Evolutionary conservation across 2,329 filamentous ascomycete species (phyloP).

Genomic region (Aspergillus sp.): DNA sequence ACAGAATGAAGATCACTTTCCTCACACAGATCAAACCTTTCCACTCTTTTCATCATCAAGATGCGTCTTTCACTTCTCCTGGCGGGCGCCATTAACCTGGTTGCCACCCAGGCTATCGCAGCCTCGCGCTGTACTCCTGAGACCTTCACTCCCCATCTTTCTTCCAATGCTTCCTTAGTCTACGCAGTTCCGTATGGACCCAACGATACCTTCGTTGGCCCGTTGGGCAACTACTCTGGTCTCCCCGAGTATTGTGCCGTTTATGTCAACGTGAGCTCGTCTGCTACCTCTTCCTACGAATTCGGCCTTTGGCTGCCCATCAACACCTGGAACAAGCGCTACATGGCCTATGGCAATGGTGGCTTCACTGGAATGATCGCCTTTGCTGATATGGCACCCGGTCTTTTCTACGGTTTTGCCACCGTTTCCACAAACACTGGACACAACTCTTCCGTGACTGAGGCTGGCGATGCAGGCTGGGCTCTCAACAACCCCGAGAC

Average conservation of each 20-base stretch:
- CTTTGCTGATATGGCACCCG: not conserved
- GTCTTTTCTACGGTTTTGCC: conserved; percentile 38
- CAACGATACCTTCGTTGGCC: conserved; percentile 1
- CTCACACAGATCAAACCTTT: not conserved
- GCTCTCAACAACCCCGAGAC: conserved; percentile 32
- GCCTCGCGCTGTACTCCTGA: not conserved
- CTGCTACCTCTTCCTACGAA: not conserved
- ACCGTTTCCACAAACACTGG: conserved; percentile 50
- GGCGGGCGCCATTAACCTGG: not conserved
- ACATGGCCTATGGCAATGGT: not conserved
- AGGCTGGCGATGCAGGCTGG: conserved; percentile 24
- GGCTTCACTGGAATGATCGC: not conserved
- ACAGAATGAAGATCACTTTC: not conserved
- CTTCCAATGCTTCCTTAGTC: not conserved
- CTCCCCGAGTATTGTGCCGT: not conserved
- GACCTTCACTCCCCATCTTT: not conserved
- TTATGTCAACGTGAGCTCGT: conserved; percentile 1
- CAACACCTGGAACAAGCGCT: conserved; percentile 1
- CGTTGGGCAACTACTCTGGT: not conserved
- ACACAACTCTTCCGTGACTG: conserved; percentile 39
- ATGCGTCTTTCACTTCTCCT: not conserved
- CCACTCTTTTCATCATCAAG: not conserved
- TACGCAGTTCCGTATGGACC: not conserved
- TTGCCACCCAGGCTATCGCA: not conserved
- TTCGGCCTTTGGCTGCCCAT: not conserved